A percentile compares a stretch with the other conserved stretches of the same genome.
Conservation (phyloP, 495 filamentous ascomycete genomes). For the Penicillium arizonense region DNA sequence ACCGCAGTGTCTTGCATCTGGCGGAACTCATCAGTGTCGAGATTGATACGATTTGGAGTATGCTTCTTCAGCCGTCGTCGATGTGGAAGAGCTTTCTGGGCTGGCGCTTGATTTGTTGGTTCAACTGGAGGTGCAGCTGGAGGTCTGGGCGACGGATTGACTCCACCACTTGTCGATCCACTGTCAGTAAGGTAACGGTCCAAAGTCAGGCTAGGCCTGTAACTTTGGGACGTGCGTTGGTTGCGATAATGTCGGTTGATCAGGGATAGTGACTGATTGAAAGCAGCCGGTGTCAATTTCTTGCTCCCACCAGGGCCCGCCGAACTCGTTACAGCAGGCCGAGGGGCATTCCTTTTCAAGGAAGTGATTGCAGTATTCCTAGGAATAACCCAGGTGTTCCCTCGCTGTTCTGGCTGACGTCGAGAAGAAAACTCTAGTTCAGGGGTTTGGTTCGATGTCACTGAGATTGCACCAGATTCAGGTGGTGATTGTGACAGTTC, state of each 20-base stretch:
- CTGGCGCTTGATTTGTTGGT: not conserved
- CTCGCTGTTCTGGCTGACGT: slow-evolving; percentile 18
- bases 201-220: slow-evolving; percentile 29
- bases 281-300: slow-evolving; percentile 16
- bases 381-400: slow-evolving; percentile 37
- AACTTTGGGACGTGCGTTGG: slow-evolving; percentile 9
- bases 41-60: slow-evolving; percentile 52
- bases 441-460: not conserved
- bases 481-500: not conserved
- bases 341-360: slow-evolving; percentile 28
- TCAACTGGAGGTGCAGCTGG: not conserved
- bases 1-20: slow-evolving; percentile 15
- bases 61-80: slow-evolving; percentile 45
- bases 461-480: slow-evolving; percentile 1
- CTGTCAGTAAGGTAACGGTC: slow-evolving; percentile 37
- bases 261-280: slow-evolving; percentile 27
- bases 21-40: slow-evolving; percentile 25
- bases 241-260: slow-evolving; percentile 27
- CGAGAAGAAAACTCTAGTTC: not conserved
- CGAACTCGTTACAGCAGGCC: slow-evolving; percentile 42
- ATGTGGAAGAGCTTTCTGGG: not conserved
- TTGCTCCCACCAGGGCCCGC: slow-evolving; percentile 16
- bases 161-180: slow-evolving; percentile 4
- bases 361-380: slow-evolving; percentile 36
- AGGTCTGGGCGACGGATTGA: not conserved